A percentile compares a stretch with the other conserved stretches of the same genome.
Conservation (phyloP, 192 early-diverging fungal species). For the Funneliformis mosseae region DNA sequence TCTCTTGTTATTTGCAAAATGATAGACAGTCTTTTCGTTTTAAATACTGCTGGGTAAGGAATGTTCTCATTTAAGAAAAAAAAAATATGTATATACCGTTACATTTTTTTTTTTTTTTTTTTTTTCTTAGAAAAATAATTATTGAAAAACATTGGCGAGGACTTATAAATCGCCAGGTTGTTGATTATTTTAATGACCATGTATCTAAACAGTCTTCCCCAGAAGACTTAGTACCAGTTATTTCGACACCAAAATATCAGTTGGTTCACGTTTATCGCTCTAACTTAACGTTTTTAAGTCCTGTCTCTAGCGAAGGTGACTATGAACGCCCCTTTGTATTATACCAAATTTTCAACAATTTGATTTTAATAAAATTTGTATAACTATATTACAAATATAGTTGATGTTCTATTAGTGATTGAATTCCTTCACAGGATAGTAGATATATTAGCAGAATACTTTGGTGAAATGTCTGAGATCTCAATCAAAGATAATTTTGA, state of each 20-base stretch:
- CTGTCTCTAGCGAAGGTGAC: constrained; percentile 75
- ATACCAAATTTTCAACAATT: constrained; percentile 14
- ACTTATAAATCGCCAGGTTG: constrained; percentile 59
- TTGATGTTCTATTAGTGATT: constrained; percentile 80
- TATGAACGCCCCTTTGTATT: background rate
- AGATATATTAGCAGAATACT: constrained; percentile 82
- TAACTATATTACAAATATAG: constrained; percentile 40
- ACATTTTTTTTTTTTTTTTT: background rate
- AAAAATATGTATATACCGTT: background rate
- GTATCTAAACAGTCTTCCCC: constrained; percentile 58
- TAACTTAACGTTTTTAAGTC: constrained; percentile 75
- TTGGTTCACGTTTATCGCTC: constrained; percentile 69
- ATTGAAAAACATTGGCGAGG: constrained; percentile 90
- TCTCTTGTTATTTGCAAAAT: constrained; percentile 28
- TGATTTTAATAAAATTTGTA: background rate
- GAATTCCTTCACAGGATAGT: constrained; percentile 83
- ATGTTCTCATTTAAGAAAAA: background rate
- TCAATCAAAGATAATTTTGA: constrained; percentile 92
- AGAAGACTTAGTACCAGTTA: constrained; percentile 67
- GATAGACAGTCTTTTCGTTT: constrained; percentile 71
- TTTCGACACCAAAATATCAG: constrained; percentile 63
- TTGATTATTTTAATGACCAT: constrained; percentile 66
- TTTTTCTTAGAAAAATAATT: constrained; percentile 67
- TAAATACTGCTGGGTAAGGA: constrained; percentile 63
- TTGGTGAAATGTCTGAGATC: constrained; percentile 77